Base-by-base conservation (phyloP, 768 basidiomycete genomes). In the Kwoniella dejecticola region DNA sequence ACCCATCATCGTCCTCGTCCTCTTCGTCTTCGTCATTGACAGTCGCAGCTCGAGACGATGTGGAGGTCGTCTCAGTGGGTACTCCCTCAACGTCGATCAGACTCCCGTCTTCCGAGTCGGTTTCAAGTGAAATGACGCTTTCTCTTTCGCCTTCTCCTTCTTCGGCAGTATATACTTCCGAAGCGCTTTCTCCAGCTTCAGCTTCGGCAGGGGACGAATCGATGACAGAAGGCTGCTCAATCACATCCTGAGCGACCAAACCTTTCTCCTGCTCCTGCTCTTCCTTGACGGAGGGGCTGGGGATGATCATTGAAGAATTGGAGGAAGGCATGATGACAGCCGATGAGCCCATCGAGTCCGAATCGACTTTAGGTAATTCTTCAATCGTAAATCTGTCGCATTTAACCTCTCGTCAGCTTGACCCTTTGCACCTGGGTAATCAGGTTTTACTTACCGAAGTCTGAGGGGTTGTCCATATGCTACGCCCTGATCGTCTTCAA, bases 1-100 rank as follows among this genome's bases (percentile, higher is more conserved):
- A 72, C 31, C 67, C 71, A 30, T 69, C 71, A 31, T 60, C 53
- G 23, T 62, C 58, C 10, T 46, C 40, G 17, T 66, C 63, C 12
- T 54, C 61, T 2, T 46, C 57, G 21, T 62, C 58, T 17, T 46
- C 42, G 17, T 64, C 61, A 15, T 50, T 54, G 1, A 33, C 33
- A 29, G 29, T 42, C 13, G 27, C 33, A 26, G 42, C 48, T 50
- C 54, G 58, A 8, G 49, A 33, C n/a, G 54, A 44, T 2, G 31
- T 53, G 12, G 63, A 65, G 13, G 62, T 62, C 10, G 59, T 85
- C 84, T 21, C 83, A 79, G 44, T 82, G 6, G 59, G 48, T 5
- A 63, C 65, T 26, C 80, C 81, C 2, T 78, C 74, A 44, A 79
- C 78, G 40, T 72, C 71, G 29, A 72, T 46, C 24, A 69, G 66